A percentile compares a stretch with the other conserved stretches of the same genome.
phyloP scores from a whole-genome alignment of 257 asterid genomes.

The Forsythia viridissima region DNA sequence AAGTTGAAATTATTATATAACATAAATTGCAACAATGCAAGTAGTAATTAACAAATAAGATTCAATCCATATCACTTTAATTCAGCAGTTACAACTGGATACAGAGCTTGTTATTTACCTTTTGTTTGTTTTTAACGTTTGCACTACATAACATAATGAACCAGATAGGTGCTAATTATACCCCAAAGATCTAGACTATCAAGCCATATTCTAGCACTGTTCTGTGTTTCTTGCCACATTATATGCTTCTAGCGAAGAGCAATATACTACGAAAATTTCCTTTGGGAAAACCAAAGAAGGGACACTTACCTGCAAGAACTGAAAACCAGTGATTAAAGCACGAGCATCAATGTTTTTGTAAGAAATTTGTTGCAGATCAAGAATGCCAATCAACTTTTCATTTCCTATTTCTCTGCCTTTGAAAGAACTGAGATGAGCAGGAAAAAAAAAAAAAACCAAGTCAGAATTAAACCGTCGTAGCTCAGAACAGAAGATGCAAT shows the following conservation, averaged over 20 bases:
- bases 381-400: constrained; percentile 55
- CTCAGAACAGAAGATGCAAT: not conserved
- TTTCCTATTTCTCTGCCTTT: constrained; percentile 64
- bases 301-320: constrained; percentile 70
- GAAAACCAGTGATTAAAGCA: constrained; percentile 70
- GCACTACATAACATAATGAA: not conserved
- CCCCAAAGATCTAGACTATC: not conserved
- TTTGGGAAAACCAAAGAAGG: not conserved
- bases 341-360: constrained; percentile 74
- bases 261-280: not conserved
- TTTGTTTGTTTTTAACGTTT: not conserved
- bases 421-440: constrained; percentile 49
- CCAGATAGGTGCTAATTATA: not conserved
- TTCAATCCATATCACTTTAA: not conserved
- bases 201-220: not conserved
- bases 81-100: not conserved
- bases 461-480: constrained; percentile 4
- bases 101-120: not conserved
- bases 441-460: not conserved
- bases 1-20: not conserved
- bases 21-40: not conserved
- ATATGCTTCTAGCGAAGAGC: not conserved
- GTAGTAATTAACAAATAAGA: too few species aligned
- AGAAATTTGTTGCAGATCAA: constrained; percentile 61
- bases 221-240: not conserved